Percentiles rank a stretch among this genome's conserved stretches.
phyloP scores from a whole-genome alignment of 2,329 filamentous ascomycete genomes.

The Hypoxylon sp. region DNA sequence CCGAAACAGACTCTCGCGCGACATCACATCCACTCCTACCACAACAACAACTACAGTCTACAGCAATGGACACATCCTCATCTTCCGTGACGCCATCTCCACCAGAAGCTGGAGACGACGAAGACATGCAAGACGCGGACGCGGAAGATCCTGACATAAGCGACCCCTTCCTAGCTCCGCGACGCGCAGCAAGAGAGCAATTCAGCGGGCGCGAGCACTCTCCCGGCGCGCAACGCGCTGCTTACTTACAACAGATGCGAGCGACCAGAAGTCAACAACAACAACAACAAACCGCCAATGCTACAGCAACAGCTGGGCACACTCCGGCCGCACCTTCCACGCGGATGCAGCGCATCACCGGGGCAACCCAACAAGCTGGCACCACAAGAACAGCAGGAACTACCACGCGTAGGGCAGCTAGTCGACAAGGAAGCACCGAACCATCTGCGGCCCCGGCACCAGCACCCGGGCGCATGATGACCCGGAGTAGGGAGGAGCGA shows the following conservation, averaged over 20 bases:
- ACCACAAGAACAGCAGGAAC: conserved; percentile 14
- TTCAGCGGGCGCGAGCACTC: conserved; percentile 40
- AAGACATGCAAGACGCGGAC: conserved; percentile 50
- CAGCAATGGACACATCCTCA: conserved; percentile 46
- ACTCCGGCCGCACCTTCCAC: conserved; percentile 23
- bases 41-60: conserved; percentile 11
- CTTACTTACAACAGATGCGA: conserved; percentile 47
- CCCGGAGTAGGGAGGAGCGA: conserved; percentile 53
- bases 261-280: conserved; percentile 31
- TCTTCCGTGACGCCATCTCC: conserved; percentile 35
- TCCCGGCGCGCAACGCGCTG: conserved; percentile 45
- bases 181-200: conserved; percentile 43
- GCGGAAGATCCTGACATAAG: conserved; percentile 47
- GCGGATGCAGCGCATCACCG: conserved; percentile 44
- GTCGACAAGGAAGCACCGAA: conserved; percentile 39
- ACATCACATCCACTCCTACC: conserved; percentile 16
- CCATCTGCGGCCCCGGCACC: conserved; percentile 33
- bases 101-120: conserved; percentile 40
- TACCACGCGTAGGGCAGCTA: conserved; percentile 15
- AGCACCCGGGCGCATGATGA: conserved; percentile 48
- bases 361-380: conserved; percentile 32
- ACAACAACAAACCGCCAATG: neutral
- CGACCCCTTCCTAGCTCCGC: conserved; percentile 49
- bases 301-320: conserved; percentile 7
- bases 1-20: conserved; percentile 45